Percentiles rank a stretch among this genome's conserved stretches.
phyloP scores from a whole-genome alignment of 2,329 filamentous ascomycete species.

The Blastomyces silverae region DNA sequence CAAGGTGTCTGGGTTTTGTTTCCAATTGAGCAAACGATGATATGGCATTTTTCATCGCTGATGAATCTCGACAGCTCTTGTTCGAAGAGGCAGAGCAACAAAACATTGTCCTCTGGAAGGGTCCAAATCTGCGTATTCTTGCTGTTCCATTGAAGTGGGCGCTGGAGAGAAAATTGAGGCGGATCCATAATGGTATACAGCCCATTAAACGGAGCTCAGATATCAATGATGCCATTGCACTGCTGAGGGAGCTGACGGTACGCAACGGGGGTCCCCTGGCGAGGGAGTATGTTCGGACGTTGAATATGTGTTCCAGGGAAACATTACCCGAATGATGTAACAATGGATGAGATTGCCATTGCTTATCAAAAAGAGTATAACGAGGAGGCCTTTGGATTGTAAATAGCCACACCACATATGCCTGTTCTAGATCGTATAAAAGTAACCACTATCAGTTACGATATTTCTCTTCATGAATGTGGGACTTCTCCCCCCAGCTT shows the following conservation, averaged over 20 bases:
- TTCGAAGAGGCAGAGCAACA: constrained; percentile 17
- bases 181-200: constrained; percentile 12
- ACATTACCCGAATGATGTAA: constrained; percentile 11
- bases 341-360: constrained; percentile 15
- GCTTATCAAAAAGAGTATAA: constrained; percentile 17
- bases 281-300: constrained; percentile 12
- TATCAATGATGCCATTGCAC: constrained; percentile 16
- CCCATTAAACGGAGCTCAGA: constrained; percentile 8
- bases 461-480: constrained; percentile 21
- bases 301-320: constrained; percentile 18
- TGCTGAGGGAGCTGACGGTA: constrained; percentile 13
- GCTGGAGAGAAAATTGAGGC: constrained; percentile 16
- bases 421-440: constrained; percentile 22
- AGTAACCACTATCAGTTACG: constrained; percentile 21
- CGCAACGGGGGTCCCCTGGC: constrained; percentile 12
- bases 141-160: constrained; percentile 19
- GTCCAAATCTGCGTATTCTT: constrained; percentile 13
- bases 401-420: too few species aligned
- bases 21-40: constrained; percentile 17
- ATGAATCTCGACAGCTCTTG: constrained; percentile 2
- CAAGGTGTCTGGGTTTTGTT: constrained; percentile 3
- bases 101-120: constrained; percentile 17
- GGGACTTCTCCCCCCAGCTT: constrained; percentile 18
- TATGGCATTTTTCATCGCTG: constrained; percentile 15
- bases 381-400: constrained; percentile 23